Evolutionary conservation across 2,329 filamentous ascomycete species (phyloP), one percentile per base, ranked within the genome.

Genomic region (Blastomyces percursus): DNA sequence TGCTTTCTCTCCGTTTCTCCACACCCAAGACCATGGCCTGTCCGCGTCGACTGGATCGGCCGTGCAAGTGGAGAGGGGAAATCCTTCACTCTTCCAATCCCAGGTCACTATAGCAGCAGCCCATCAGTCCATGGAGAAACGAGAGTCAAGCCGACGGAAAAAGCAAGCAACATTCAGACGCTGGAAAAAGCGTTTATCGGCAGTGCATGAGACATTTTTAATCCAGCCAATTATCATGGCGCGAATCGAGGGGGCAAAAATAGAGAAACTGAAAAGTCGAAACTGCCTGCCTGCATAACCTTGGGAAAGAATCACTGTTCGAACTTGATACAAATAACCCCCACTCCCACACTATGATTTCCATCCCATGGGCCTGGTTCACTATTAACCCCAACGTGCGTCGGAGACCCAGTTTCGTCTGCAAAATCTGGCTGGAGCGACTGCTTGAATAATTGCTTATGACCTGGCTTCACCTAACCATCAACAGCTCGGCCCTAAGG

Each of bases 291-390:
- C 16, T 8, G 9, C 24, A 27, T 30, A 32, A n/a, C 44, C 44
- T 9, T 46, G 44, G 44, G 19, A 58, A 9, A 35, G 32, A 58
- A 44, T 58, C 21, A n/a, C 16, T 21, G 38, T 30, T 58, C 11
- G 21, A 19, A 58, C 32, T n/a, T 35, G 54, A 27, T 24, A 4
- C 38, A 42, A 11, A 55, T 2, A 35, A 7, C 21, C 40, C 40
- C 16, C 11, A 44, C 30, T 58, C 35, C 32, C 27, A 30, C 38
- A 1, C 21, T 1, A 27, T 9, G 38, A 30, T n/a, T 16, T 44
- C 54, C 40, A 58, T 58, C 40, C 55, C 38, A 27, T 44, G 55
- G 55, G 27, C 55, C 55, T 19, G 55, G 55, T 42, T 58, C 55
- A 38, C 16, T 46, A 46, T 46, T 57, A 44, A n/a, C 11, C 35